Evolutionary conservation across 2,329 filamentous ascomycete genomes (phyloP).

Genomic region (Tolypocladium endophyticum): DNA sequence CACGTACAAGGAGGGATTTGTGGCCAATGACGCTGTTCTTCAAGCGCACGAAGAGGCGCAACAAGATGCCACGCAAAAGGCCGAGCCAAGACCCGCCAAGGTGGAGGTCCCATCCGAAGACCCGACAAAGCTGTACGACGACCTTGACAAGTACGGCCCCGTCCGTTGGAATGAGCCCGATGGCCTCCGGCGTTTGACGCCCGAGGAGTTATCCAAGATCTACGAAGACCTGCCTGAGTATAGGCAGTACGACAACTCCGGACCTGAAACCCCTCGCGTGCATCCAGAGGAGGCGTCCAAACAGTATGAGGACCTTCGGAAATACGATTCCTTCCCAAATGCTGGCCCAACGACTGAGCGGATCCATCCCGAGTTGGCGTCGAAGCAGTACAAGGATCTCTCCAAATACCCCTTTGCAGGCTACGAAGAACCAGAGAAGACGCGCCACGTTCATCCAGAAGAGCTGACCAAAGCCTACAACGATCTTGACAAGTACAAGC

Average conservation of each 20-base stretch:
- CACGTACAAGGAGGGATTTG: slow-evolving; percentile 14
- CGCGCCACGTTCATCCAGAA: slow-evolving; percentile 22
- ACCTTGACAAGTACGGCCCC: slow-evolving; percentile 24
- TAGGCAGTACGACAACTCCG: slow-evolving; percentile 16
- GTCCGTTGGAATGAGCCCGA: slow-evolving; percentile 26
- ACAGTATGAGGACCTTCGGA: slow-evolving; percentile 23
- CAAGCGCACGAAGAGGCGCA: slow-evolving; percentile 6
- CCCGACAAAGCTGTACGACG: slow-evolving; percentile 26
- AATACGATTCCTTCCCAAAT: slow-evolving; percentile 19
- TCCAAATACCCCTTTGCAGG: slow-evolving; percentile 18
- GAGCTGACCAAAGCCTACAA: slow-evolving; percentile 26
- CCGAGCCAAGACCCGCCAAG: slow-evolving; percentile 5
- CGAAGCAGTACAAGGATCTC: slow-evolving; percentile 23
- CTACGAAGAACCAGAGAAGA: slow-evolving; percentile 15
- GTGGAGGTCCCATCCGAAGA: slow-evolving; percentile 19
- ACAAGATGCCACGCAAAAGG: slow-evolving; percentile 4
- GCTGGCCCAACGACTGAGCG: slow-evolving; percentile 10
- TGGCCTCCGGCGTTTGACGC: slow-evolving; percentile 16
- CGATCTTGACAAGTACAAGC: slow-evolving; percentile 31
- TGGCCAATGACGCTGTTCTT: slow-evolving; percentile 5
- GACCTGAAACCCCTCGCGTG: slow-evolving; percentile 9
- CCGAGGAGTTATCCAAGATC: slow-evolving; percentile 28
- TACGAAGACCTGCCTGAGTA: slow-evolving; percentile 16
- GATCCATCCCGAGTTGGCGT: slow-evolving; percentile 18
- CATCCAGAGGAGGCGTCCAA: slow-evolving; percentile 25